Conservation (phyloP, 257 asterid species). For the Solanum lycopersicoides region DNA sequence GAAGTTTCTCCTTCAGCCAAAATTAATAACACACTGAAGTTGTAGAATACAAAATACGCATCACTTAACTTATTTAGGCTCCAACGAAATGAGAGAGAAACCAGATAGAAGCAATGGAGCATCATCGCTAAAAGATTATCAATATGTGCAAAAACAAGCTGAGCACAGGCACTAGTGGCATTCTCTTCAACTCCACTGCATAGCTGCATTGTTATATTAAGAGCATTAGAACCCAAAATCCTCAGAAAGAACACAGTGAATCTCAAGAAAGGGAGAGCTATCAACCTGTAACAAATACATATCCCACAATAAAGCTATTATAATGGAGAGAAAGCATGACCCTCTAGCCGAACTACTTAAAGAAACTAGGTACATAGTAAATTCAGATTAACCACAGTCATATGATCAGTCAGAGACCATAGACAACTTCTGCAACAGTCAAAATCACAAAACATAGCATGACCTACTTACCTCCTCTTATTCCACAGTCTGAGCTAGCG, state of each 20-base stretch:
- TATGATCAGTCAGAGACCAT: background rate
- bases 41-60: background rate
- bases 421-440: background rate
- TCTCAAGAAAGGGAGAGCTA: background rate
- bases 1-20: background rate
- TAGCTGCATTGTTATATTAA: slow-evolving; percentile 31
- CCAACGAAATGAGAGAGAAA: slow-evolving; percentile 84
- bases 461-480: too few species aligned
- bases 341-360: slow-evolving; percentile 82
- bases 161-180: slow-evolving; percentile 60
- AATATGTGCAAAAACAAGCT: too few species aligned
- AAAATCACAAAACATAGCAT: background rate
- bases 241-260: background rate
- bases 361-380: slow-evolving; percentile 32
- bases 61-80: slow-evolving; percentile 66
- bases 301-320: slow-evolving; percentile 48
- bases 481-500: too few species aligned
- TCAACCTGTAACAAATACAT: slow-evolving; percentile 33
- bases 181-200: slow-evolving; percentile 83
- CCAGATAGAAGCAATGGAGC: slow-evolving; percentile 90
- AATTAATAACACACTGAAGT: background rate
- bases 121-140: slow-evolving; percentile 85
- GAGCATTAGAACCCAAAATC: background rate
- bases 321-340: slow-evolving; percentile 61
- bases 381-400: background rate